Conservation (phyloP, 2,329 filamentous ascomycete genomes). For the Lasiodiplodia citricola region DNA sequence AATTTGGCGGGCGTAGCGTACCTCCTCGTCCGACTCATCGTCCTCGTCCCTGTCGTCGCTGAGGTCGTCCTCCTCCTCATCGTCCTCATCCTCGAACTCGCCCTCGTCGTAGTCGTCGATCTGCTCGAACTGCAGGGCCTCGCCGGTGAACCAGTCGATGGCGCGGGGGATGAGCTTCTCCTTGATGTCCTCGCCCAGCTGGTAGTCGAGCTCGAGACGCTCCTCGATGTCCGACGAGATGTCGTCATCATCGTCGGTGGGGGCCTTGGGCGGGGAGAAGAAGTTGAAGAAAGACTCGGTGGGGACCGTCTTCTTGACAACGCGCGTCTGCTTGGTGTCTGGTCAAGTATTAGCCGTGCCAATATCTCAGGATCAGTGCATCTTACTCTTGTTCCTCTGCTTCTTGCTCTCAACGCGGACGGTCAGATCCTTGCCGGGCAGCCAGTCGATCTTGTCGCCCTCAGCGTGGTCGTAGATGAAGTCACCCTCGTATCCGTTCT, state of each 20-base stretch:
- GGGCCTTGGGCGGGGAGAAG: conserved; percentile 93
- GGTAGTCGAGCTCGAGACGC: conserved; percentile 96
- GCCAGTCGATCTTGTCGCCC: conserved; percentile 98
- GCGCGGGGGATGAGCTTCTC: conserved; percentile 98
- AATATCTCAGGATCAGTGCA: neutral
- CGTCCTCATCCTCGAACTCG: conserved; percentile 87
- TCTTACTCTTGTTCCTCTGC: conserved; percentile 98
- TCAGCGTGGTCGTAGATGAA: conserved; percentile 99
- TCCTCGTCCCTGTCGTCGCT: conserved; percentile 84
- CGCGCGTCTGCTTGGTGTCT: conserved; percentile 99
- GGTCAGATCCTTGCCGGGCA: conserved; percentile 88
- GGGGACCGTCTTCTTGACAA: conserved; percentile 98
- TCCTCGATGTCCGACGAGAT: conserved; percentile 92
- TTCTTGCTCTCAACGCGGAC: conserved; percentile 98
- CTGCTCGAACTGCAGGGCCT: conserved; percentile 96
- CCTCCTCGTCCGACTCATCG: conserved; percentile 46
- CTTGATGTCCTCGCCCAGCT: conserved; percentile 99
- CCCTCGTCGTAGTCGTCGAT: conserved; percentile 82
- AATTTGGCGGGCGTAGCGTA: conserved; percentile 30
- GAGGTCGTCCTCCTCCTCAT: conserved; percentile 87
- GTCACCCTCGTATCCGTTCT: conserved; percentile 97
- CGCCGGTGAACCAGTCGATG: conserved; percentile 99
- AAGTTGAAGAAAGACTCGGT: conserved; percentile 98
- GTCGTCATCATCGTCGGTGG: conserved; percentile 74
- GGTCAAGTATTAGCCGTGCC: neutral